Evolutionary conservation across 2,329 filamentous ascomycete species (phyloP), one percentile per base, ranked within the genome.

Genomic region (Xylariaceae sp.): DNA sequence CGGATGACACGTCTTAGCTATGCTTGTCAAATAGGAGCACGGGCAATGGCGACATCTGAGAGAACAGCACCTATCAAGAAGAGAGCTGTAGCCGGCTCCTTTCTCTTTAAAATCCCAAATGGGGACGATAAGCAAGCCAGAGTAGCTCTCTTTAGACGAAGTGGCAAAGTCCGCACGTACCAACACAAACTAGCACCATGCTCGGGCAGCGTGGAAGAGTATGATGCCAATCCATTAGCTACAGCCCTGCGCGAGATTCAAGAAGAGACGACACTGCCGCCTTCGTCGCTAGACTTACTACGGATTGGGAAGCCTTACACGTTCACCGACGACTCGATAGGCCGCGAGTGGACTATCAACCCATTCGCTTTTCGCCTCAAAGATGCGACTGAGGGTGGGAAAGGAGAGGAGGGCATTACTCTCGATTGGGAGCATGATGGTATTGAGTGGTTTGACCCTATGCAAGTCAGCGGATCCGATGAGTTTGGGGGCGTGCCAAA

Each of bases 401-500:
- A 62, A 24, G 75, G 74, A 2, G 78, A 81, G 53, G 67, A 75
- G 9, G 75, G 74, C 5, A 84, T 89, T 53, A 67, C 69, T 2
- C 78, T 84, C 24, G 82, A 89, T 67, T 86, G 83, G 82, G 87
- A 89, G 69, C 85, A 89, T 63, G 79, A 84, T 2, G 75, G 70
- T 0, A 87, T 79, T 74, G 73, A 75, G 23, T 88, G 86, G 82
- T 80, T 82, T 61, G 75, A 83, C 47, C 84, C 85, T 0, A 67
- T 78, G 1, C 67, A 75, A 3, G 75, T 87, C 8, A 72, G 75
- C 16, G 78, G 81, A 12, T 71, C 78, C 0, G 75, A 77, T 0
- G 65, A 65, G 0, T 79, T 82, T 39, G 76, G 77, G 1, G 80
- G 82, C 8, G 86, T 89, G 0, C 85, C 86, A 0, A 77, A 78